Evolutionary conservation across 306 rosid genomes (phyloP).

Genomic region (Vigna hirtella): DNA sequence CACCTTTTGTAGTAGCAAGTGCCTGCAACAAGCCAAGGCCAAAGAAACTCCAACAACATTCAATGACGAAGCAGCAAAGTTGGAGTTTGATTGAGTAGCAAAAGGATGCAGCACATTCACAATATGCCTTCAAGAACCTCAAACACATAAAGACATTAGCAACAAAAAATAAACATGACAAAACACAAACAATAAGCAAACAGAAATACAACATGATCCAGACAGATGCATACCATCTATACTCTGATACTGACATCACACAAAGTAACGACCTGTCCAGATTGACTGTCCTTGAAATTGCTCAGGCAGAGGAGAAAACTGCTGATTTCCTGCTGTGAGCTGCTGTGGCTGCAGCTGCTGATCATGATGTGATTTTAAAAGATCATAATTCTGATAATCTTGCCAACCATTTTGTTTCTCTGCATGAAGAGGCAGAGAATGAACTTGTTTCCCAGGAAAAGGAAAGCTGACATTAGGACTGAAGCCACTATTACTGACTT

Average conservation of each 20-base stretch:
- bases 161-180: slow-evolving; percentile 20
- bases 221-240: slow-evolving; percentile 62
- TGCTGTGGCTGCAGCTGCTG: slow-evolving; percentile 73
- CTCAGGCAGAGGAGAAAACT: slow-evolving; percentile 66
- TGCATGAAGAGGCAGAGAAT: slow-evolving; percentile 57
- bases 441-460: slow-evolving; percentile 85
- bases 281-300: slow-evolving; percentile 85
- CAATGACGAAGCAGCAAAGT: slow-evolving; percentile 69
- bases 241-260: slow-evolving; percentile 80
- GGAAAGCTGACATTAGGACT: slow-evolving; percentile 72
- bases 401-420: slow-evolving; percentile 76
- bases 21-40: slow-evolving; percentile 84
- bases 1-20: slow-evolving; percentile 70
- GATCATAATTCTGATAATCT: slow-evolving; percentile 62
- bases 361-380: slow-evolving; percentile 62
- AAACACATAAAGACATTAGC: slow-evolving; percentile 39
- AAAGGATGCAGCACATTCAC: slow-evolving; percentile 66
- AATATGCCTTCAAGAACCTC: slow-evolving; percentile 69
- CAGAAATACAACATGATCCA: slow-evolving; percentile 11
- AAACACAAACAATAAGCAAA: not conserved
- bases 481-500: slow-evolving; percentile 55
- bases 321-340: slow-evolving; percentile 69
- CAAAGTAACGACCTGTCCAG: slow-evolving; percentile 83
- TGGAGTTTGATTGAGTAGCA: slow-evolving; percentile 76
- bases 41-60: slow-evolving; percentile 72